Base-by-base conservation (phyloP, 257 asterid species). In the Salvia miltiorrhiza region DNA sequence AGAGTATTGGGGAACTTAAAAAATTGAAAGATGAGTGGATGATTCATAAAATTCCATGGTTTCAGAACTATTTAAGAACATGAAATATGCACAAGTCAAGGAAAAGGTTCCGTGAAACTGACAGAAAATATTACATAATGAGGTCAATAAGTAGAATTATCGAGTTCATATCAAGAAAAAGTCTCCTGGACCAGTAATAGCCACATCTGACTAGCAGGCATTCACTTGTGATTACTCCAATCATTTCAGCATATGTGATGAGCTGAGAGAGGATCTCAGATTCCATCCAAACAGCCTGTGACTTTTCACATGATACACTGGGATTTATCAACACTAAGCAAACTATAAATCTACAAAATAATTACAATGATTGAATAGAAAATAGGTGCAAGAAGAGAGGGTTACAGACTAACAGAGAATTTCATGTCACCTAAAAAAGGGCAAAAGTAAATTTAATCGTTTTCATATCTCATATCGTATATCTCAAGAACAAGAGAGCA, bases 81-180 rank as follows among this genome's bases (percentile, higher is more conserved):
- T 49, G 53, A 23, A 55, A 39, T 9, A 26, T 43, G 61, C 53
- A 21, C 11, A 55, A 57, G 54, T 64, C 40, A n/a, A 23, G 30
- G 3, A 26, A 26, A 40, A 49, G 13, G 5, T 26, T 20, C 32
- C 45, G 26, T 28, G 53, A 49, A 60, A 63, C 21, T 17, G 64
- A 62, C 35, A 41, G 43, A 43, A 67, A 20, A 74, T 41, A 62
- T 4, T 16, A 9, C 39, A 26, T n/a, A 74, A 65, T 53, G 30
- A 41, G 47, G 68, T 35, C 43, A 72, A 45, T 44, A 45, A 30
- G 57, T 24, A 60, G 68, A 35, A 48, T 37, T 28, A 17, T 40
- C 54, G 24, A 44, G 70, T 43, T 52, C 52, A 28, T 57, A 37
- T 40, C 26, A 41, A 47, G 61, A 48, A 26, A 55, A 5, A 23